Evolutionary conservation across 345 rosid species (phyloP).

Genomic region (Xanthoceras sorbifolium): DNA sequence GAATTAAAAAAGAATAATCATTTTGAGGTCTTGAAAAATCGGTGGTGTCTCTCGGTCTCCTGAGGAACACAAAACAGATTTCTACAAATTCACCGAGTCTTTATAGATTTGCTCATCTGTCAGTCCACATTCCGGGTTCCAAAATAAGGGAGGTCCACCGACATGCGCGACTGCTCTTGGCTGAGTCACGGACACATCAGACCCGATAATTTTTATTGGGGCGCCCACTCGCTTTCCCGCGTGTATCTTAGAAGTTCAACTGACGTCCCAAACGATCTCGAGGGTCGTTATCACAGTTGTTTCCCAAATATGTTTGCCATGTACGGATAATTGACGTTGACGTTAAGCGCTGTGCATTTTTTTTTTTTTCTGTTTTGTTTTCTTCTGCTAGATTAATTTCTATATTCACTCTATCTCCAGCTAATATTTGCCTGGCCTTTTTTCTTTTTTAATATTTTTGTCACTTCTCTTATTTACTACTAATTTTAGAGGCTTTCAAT

Average conservation of each 20-base stretch:
- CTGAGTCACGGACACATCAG: constrained; percentile 19
- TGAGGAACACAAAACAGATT: background rate
- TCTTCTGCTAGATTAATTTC: too few species aligned
- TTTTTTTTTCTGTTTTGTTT: too few species aligned
- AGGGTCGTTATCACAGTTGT: background rate
- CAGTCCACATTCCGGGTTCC: background rate
- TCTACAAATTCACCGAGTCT: background rate
- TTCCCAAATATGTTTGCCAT: background rate
- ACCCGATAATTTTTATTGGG: background rate
- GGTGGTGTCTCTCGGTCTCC: constrained; percentile 7
- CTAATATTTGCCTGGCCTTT: too few species aligned
- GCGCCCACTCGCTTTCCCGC: constrained; percentile 7
- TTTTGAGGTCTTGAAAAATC: background rate
- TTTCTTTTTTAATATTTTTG: too few species aligned
- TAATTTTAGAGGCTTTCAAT: too few species aligned
- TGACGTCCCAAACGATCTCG: background rate
- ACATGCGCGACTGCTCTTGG: background rate
- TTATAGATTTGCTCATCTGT: background rate
- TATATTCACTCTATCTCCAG: too few species aligned
- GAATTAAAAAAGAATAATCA: too few species aligned
- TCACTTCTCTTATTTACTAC: too few species aligned
- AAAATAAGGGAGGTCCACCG: background rate
- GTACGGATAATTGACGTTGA: background rate
- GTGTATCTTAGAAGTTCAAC: background rate
- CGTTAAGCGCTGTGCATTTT: too few species aligned